A percentile compares a stretch with the other conserved stretches of the same genome.
These are phyloP conservation scores for Morella rubra DNA, from an alignment of 306 rosid genomes.

Conservation along the genomic window DNA sequence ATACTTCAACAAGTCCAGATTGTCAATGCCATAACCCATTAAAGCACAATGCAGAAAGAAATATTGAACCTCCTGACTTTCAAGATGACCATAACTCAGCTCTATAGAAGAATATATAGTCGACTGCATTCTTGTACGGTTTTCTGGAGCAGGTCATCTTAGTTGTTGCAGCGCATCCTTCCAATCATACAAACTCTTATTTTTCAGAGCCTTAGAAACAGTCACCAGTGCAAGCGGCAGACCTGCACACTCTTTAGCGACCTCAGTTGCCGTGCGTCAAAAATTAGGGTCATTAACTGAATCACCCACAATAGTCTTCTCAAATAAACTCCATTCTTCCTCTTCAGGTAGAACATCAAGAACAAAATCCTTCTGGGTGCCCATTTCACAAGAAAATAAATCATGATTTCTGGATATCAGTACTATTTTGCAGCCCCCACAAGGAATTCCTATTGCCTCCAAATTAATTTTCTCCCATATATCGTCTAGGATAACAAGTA, in stretches of 20 bases:
- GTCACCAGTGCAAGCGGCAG: constrained; percentile 40
- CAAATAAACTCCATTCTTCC: constrained; percentile 45
- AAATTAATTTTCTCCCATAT: constrained; percentile 39
- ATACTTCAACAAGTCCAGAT: constrained; percentile 4
- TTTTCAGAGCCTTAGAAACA: constrained; percentile 25
- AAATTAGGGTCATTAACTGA: constrained; percentile 13
- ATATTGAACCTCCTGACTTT: constrained; percentile 21
- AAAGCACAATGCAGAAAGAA: background rate
- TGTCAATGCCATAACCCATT: background rate
- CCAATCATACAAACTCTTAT: constrained; percentile 36
- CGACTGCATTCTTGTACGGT: background rate
- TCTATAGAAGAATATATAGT: constrained; percentile 15
- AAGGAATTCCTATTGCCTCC: constrained; percentile 39
- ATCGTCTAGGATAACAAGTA: constrained; percentile 39
- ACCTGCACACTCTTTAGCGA: constrained; percentile 33
- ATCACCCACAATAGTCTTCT: constrained; percentile 23
- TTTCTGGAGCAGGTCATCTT: background rate
- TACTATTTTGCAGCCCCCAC: constrained; percentile 34
- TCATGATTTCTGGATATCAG: constrained; percentile 28
- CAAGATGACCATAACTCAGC: constrained; percentile 27
- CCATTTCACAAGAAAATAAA: constrained; percentile 28
- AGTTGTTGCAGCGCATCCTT: constrained; percentile 36
- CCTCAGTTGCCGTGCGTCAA: constrained; percentile 18
- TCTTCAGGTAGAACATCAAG: constrained; percentile 25
- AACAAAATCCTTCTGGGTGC: background rate